Evolutionary conservation across 2,329 filamentous ascomycete genomes (phyloP).

Genomic region (Malbranchea zuffiana): DNA sequence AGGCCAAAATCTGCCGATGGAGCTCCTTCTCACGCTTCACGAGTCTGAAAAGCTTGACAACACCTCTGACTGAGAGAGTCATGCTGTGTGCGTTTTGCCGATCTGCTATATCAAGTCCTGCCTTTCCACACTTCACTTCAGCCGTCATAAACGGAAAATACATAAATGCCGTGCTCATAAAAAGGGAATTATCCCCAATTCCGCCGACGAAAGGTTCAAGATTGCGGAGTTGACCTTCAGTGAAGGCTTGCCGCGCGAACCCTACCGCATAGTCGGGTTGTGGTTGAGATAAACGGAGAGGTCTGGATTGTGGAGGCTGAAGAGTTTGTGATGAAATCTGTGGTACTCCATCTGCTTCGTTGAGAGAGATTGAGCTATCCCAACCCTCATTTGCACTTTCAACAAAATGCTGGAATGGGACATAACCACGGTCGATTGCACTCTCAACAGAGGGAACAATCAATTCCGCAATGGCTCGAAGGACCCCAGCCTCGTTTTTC

Average conservation of each 20-base stretch:
- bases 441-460: constrained; percentile 30
- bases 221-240: constrained; percentile 21
- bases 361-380: constrained; percentile 32
- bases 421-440: constrained; percentile 20
- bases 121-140: constrained; percentile 19
- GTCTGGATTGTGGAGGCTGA: neutral
- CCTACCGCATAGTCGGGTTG: constrained; percentile 31
- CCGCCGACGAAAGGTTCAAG: constrained; percentile 15
- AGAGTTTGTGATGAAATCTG: constrained; percentile 1
- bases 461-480: constrained; percentile 26
- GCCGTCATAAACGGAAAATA: constrained; percentile 22
- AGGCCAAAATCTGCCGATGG: constrained; percentile 16
- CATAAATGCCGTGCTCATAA: constrained; percentile 10
- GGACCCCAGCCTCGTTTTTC: constrained; percentile 20
- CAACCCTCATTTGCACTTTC: constrained; percentile 37
- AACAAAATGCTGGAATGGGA: constrained; percentile 24
- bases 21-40: constrained; percentile 13
- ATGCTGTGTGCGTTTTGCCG: constrained; percentile 24
- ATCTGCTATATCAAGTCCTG: constrained; percentile 21
- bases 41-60: constrained; percentile 32
- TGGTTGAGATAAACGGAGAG: constrained; percentile 18
- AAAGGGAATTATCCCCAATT: constrained; percentile 6
- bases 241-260: constrained; percentile 27
- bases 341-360: too few relatives aligned
- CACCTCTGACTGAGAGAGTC: constrained; percentile 27